phyloP scores from a whole-genome alignment of 208 protist genomes.

The Acanthamoeba polyphaga region DNA sequence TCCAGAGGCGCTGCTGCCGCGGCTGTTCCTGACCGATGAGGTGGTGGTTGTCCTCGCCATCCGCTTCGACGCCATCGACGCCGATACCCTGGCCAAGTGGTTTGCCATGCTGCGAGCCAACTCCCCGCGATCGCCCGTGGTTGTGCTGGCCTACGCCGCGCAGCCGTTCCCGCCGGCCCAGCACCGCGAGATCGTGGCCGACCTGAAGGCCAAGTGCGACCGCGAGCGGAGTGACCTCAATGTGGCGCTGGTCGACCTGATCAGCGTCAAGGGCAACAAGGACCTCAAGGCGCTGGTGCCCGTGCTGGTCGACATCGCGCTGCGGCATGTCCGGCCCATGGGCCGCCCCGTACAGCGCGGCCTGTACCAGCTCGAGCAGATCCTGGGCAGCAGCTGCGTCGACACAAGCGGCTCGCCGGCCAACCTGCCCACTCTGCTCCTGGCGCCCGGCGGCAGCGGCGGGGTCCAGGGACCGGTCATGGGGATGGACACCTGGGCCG shows the following conservation, averaged over 20 bases:
- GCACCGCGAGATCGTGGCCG: background rate
- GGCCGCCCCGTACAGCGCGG: background rate
- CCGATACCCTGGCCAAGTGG: background rate
- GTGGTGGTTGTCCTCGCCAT: background rate
- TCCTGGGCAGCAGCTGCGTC: background rate
- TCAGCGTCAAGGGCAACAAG: conserved; percentile 1
- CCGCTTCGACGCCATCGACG: background rate
- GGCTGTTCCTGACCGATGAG: background rate
- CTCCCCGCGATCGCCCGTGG: background rate
- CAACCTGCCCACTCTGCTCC: background rate
- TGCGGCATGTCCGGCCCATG: background rate
- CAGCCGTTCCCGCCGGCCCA: conserved; percentile 2
- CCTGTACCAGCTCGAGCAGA: background rate
- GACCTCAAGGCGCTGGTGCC: background rate
- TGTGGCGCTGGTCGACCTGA: background rate
- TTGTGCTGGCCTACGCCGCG: background rate
- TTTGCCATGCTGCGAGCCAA: background rate
- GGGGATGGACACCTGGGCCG: background rate
- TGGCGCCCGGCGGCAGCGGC: too few relatives aligned
- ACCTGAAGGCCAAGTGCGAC: background rate
- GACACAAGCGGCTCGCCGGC: background rate
- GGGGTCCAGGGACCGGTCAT: background rate
- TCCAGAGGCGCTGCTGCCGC: background rate
- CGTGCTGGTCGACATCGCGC: background rate
- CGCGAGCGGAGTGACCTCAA: background rate